Evolutionary conservation across 2,329 filamentous ascomycete species (phyloP), one percentile per base, ranked within the genome.

Genomic region (Alternaria conjuncta): DNA sequence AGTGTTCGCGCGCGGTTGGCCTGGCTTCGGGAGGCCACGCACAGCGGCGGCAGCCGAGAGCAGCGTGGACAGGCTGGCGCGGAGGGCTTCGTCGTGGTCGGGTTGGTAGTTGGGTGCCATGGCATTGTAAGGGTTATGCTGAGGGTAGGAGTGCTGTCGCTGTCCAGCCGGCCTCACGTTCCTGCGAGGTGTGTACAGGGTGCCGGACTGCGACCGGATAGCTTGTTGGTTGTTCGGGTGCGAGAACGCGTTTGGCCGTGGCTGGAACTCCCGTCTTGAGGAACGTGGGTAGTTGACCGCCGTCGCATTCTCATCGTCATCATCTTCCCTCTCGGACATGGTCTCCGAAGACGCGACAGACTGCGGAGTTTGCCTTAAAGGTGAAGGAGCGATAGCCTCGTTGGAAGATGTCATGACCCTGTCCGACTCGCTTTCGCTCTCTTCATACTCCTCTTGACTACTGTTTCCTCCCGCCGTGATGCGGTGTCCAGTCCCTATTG

Each of bases 31-130:
- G 15, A 96, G 84, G 5, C 92, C 91, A 46, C 96, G 88, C 2
- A 95, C 96, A 0, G 95, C 96, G 4, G 94, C 94, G 0, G 94
- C 95, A 74, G 93, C 97, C n/a, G 95, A 97, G 12, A 99, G 87
- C 12, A 99, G 86, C 0, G 96, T 98, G 1, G 94, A 97, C n/a
- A 99, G 86, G 53, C 93, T 97, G 20, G 96, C 94, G 32, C 96
- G 90, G 11, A 99, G 86, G 2, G 94, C 96, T 28, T 94, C 96
- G 73, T 99, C 96, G 72, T 98, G 94, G 72, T 98, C 94, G 51
- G 92, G 90, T 71, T 93, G 92, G 72, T 92, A 89, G 4, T 88
- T 88, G 2, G 92, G 90, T 0, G 91, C 90, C 76, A 93, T 87
- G 77, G 92, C 88, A 78, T 89, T 91, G 76, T 86, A 88, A 10